Evolutionary conservation across 192 early-diverging fungal species (phyloP), one percentile per base, ranked within the genome.

Genomic region (Chytriomyces sp.): DNA sequence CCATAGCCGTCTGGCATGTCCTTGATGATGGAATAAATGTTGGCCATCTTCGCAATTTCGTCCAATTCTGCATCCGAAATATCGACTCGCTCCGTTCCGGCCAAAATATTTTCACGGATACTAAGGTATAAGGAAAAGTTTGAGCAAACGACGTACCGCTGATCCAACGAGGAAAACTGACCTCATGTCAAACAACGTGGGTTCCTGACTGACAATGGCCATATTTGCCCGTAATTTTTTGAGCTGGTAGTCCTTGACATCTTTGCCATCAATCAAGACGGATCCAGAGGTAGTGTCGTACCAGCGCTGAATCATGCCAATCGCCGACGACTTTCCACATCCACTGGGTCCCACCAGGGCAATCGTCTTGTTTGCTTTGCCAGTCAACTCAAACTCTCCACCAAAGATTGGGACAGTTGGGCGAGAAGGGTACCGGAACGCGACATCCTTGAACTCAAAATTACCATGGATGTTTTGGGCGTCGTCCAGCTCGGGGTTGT

Each of bases 261-360:
- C 82, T 77, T 84, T 87, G 38, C 76, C 73, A 55, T 93, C 89
- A 36, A 93, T 73, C 4, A 49, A 61, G n/a, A 89, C 83, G n/a
- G 40, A 54, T 5, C 93, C 94, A 8, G 59, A 68, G 32, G 44
- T 25, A 3, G 78, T 74, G 70, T 95, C 93, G 77, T 95, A 96
- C 72, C 86, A 90, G 0, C 93, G 86, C 75, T 93, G 44, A 30
- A 82, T 26, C 39, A 80, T 68, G 8, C 79, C 83, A 73, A 93
- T 85, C 6, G 86, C 78, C 5, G 90, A 91, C 32, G 77, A 79
- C 57, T 85, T 85, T 14, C 91, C 91, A 66, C 88, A 90, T 17
- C 91, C 91, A 14, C 88, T 90, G 2, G 90, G 87, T 0, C 93
- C 93, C 0, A 93, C 92, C 37, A 93, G 70, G 17, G 63, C 73